A percentile compares a stretch with the other conserved stretches of the same genome.
Conservation (phyloP, 805 yeast genomes). For the Wickerhamomyces tratensis region DNA sequence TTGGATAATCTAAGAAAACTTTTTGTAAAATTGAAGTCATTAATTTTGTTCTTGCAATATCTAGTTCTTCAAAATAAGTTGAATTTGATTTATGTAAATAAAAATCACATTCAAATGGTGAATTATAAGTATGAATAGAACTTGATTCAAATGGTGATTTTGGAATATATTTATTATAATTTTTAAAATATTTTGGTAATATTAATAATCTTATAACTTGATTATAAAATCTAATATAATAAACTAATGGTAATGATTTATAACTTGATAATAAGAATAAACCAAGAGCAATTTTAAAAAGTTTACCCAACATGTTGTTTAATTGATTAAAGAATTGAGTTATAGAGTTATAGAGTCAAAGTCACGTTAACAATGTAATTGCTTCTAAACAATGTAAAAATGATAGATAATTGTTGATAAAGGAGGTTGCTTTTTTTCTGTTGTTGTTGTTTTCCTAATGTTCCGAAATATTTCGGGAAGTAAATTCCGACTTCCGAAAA, state of each 20-base stretch:
- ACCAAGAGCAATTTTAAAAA: neutral
- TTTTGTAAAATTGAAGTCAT: conserved; percentile 49
- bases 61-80: conserved; percentile 76
- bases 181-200: conserved; percentile 21
- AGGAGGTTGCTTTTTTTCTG: no score
- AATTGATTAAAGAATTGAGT: no score
- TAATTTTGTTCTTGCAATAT: conserved; percentile 62
- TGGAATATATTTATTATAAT: conserved; percentile 4
- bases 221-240: conserved; percentile 51
- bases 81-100: conserved; percentile 84
- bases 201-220: conserved; percentile 31
- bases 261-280: conserved; percentile 14
- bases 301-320: no score
- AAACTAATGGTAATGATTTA: conserved; percentile 64
- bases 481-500: no score
- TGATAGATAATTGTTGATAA: no score
- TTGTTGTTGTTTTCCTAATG: no score
- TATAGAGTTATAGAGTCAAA: no score
- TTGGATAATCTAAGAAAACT: conserved; percentile 36
- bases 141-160: conserved; percentile 30
- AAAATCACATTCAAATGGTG: conserved; percentile 76
- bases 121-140: conserved; percentile 42
- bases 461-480: no score
- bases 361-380: no score
- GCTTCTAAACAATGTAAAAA: no score